Percentiles rank a stretch among this genome's conserved stretches.
phyloP scores from a whole-genome alignment of 441 rosid genomes.

The Pelargonium australe region DNA sequence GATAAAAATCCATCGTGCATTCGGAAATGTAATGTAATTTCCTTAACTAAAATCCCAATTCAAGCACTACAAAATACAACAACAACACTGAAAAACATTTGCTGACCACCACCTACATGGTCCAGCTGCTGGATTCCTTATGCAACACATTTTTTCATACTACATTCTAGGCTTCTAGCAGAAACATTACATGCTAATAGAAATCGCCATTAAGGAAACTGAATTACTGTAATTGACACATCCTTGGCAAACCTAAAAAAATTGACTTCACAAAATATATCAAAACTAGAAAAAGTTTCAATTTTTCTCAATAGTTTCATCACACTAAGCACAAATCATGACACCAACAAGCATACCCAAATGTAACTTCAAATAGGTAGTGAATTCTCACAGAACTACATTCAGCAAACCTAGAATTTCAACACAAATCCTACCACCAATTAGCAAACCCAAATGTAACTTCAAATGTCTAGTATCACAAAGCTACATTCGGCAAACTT shows the following conservation, averaged over 20 bases:
- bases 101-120: not conserved
- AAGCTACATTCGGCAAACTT: too few relatives aligned
- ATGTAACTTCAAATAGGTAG: not conserved
- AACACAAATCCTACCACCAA: not conserved
- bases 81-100: not conserved
- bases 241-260: not conserved
- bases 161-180: not conserved
- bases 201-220: not conserved
- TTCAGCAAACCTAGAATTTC: not conserved
- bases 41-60: not conserved
- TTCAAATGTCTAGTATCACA: conserved; percentile 5
- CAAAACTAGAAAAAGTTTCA: not conserved
- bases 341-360: not conserved
- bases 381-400: not conserved
- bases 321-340: too few relatives aligned
- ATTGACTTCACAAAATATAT: not conserved
- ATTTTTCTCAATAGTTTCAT: not conserved
- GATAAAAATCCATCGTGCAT: not conserved
- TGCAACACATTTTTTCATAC: not conserved
- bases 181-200: not conserved
- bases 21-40: not conserved
- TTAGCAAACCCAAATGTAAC: not conserved
- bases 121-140: not conserved
- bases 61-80: not conserved
- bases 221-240: not conserved